These are phyloP conservation scores for Leptomonas pyrrhocoris DNA, from an alignment of 208 protist genomes.

Conservation along the genomic window DNA sequence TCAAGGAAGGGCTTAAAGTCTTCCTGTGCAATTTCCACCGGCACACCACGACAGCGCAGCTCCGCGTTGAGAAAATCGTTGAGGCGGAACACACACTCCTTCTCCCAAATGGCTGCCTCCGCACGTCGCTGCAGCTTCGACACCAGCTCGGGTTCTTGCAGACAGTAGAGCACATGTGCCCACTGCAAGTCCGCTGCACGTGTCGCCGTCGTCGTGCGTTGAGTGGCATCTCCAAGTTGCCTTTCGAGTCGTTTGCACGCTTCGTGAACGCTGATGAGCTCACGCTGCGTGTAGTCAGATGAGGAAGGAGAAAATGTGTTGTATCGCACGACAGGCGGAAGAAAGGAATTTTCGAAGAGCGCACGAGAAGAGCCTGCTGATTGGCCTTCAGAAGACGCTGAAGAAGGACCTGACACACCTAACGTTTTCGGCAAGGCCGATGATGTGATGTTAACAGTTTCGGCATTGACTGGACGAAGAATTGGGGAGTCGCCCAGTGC, in stretches of 20 bases:
- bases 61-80: constrained; percentile 17
- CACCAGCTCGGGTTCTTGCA: not conserved
- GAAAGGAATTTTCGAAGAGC: not conserved
- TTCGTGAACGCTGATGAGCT: not conserved
- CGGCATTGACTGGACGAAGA: not conserved
- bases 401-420: not conserved
- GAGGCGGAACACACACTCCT: constrained; percentile 13
- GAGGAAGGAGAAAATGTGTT: not conserved
- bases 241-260: constrained; percentile 1
- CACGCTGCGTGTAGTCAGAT: not conserved
- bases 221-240: not conserved
- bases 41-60: constrained; percentile 15
- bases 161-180: constrained; percentile 11
- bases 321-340: constrained; percentile 9
- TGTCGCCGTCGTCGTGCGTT: not conserved
- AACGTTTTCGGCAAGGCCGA: not conserved
- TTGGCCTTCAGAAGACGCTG: not conserved
- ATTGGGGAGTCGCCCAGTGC: not conserved
- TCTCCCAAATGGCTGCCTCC: constrained; percentile 15
- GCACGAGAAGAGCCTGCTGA: not conserved
- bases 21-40: not conserved
- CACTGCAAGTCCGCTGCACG: not conserved
- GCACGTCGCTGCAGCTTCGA: constrained; percentile 22
- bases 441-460: not conserved
- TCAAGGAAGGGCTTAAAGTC: constrained; percentile 7